Evolutionary conservation across 495 filamentous ascomycete genomes (phyloP).

Genomic region (Friedmanniomyces simplex): DNA sequence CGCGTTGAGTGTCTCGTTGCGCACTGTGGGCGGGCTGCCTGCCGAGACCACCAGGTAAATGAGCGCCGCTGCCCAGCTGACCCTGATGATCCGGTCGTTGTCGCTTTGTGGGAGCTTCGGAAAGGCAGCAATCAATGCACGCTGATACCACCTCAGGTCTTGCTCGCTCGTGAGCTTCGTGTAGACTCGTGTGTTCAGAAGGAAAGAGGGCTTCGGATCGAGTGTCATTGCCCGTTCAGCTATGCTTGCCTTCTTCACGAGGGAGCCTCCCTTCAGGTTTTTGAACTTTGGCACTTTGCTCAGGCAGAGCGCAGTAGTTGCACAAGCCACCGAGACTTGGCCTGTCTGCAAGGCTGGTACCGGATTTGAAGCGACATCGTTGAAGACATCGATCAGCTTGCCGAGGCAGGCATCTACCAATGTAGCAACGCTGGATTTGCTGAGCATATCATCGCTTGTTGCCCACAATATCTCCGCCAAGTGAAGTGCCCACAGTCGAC

Average conservation of each 20-base stretch:
- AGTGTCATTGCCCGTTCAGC: slow-evolving; percentile 50
- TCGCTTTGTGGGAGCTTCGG: slow-evolving; percentile 30
- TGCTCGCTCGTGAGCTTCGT: slow-evolving; percentile 60
- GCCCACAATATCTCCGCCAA: slow-evolving; percentile 62
- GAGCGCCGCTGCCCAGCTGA: slow-evolving; percentile 68
- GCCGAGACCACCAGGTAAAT: slow-evolving; percentile 64
- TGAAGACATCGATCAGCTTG: slow-evolving; percentile 62
- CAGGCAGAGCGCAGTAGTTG: slow-evolving; percentile 52
- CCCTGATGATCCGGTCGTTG: neutral
- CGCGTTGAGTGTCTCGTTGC: slow-evolving; percentile 46
- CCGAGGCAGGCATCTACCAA: slow-evolving; percentile 51
- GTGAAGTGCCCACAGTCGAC: slow-evolving; percentile 70
- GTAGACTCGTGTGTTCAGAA: slow-evolving; percentile 75
- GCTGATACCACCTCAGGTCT: slow-evolving; percentile 65
- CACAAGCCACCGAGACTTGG: slow-evolving; percentile 60
- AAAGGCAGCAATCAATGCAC: slow-evolving; percentile 55
- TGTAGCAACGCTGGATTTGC: slow-evolving; percentile 30
- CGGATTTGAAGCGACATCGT: slow-evolving; percentile 67
- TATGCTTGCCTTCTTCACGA: slow-evolving; percentile 50
- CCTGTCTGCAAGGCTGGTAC: slow-evolving; percentile 65
- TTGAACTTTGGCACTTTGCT: slow-evolving; percentile 36
- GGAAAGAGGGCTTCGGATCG: slow-evolving; percentile 68
- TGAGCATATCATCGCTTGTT: slow-evolving; percentile 32
- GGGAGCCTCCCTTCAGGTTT: slow-evolving; percentile 34
- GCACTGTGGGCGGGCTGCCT: slow-evolving; percentile 44